Conservation (phyloP, 2,329 filamentous ascomycete species). For the Colletotrichum orbiculare region DNA sequence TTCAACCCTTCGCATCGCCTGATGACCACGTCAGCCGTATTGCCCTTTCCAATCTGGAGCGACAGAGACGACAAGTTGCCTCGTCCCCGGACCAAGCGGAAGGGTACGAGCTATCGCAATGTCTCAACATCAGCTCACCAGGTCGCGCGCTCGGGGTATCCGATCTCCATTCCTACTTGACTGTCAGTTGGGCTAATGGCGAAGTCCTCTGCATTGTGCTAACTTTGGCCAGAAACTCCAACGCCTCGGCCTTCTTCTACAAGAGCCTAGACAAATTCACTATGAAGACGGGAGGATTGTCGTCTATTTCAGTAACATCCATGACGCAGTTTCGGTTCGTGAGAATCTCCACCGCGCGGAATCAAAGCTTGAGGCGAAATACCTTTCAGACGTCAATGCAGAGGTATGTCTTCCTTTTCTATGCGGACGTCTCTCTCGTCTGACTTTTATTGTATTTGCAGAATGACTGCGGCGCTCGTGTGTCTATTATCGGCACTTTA, state of each 20-base stretch:
- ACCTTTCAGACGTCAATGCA: conserved; percentile 50
- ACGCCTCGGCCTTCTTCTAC: conserved; percentile 45
- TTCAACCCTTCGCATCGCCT: conserved; percentile 61
- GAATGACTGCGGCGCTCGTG: conserved; percentile 4
- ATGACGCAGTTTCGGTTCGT: conserved; percentile 65
- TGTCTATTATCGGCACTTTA: conserved; percentile 23
- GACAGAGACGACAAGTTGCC: not conserved
- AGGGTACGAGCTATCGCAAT: conserved; percentile 17
- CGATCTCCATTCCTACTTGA: conserved; percentile 57
- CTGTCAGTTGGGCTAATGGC: conserved; percentile 49
- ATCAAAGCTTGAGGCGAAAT: conserved; percentile 59
- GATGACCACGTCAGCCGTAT: conserved; percentile 5
- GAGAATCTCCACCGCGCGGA: conserved; percentile 56
- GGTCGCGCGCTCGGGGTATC: conserved; percentile 37
- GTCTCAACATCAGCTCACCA: conserved; percentile 21
- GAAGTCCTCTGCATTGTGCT: not conserved
- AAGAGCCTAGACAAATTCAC: conserved; percentile 51
- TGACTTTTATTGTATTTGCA: conserved; percentile 11
- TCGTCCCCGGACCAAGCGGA: not conserved
- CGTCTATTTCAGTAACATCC: conserved; percentile 69
- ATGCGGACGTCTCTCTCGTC: not conserved
- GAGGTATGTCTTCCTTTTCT: too few species aligned
- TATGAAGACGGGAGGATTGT: conserved; percentile 55
- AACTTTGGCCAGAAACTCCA: conserved; percentile 37
- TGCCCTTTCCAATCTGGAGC: not conserved